phyloP scores from a whole-genome alignment of 768 basidiomycete species.

The Amanita rimosa region DNA sequence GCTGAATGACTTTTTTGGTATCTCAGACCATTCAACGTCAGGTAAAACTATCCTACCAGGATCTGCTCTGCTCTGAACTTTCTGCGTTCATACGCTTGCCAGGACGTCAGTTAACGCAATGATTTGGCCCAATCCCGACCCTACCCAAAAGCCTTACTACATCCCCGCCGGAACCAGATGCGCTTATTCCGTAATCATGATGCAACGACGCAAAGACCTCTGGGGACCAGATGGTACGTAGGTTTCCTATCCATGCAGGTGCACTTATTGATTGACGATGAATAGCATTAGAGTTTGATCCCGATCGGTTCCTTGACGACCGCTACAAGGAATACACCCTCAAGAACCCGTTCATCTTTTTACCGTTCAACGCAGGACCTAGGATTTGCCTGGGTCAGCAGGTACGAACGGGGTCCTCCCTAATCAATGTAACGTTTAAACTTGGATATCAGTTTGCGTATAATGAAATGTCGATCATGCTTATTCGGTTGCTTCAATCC shows the following conservation, averaged over 20 bases:
- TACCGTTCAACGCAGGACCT: slow-evolving; percentile 53
- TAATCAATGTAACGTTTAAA: neutral
- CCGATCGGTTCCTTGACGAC: slow-evolving; percentile 60
- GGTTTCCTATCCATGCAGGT: neutral
- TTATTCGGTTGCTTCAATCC: slow-evolving; percentile 48
- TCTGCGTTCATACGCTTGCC: neutral
- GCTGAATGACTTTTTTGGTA: neutral
- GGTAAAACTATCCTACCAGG: slow-evolving; percentile 14
- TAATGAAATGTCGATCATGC: slow-evolving; percentile 52
- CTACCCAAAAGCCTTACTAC: slow-evolving; percentile 37
- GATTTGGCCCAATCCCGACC: slow-evolving; percentile 34
- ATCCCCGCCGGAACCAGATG: slow-evolving; percentile 39
- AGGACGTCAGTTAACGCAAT: slow-evolving; percentile 38
- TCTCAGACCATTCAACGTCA: slow-evolving; percentile 37
- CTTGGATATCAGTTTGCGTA: slow-evolving; percentile 36
- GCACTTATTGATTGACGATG: neutral
- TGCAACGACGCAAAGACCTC: slow-evolving; percentile 54
- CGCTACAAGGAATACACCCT: slow-evolving; percentile 50
- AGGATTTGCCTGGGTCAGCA: slow-evolving; percentile 54
- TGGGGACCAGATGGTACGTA: slow-evolving; percentile 61
- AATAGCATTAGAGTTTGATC: slow-evolving; percentile 56
- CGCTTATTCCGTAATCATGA: slow-evolving; percentile 47
- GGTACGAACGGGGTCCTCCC: slow-evolving; percentile 15
- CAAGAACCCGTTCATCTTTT: slow-evolving; percentile 58
- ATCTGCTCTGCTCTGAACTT: no score